Percentiles rank a stretch among this genome's conserved stretches.
phyloP scores from a whole-genome alignment of 1,284 basidiomycete species.

The Cyathus olla region DNA sequence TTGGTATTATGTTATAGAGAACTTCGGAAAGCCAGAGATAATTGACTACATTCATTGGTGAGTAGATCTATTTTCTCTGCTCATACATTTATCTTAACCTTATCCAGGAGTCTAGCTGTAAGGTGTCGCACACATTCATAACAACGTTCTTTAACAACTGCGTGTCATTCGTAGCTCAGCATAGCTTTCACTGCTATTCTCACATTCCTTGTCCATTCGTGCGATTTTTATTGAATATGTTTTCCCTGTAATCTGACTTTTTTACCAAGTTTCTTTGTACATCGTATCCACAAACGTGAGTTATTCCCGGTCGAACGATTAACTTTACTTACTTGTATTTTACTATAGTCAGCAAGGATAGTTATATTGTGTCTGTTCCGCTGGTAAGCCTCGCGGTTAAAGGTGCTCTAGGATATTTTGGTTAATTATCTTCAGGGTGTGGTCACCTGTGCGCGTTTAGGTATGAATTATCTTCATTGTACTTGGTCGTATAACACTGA shows the following conservation, averaged over 20 bases:
- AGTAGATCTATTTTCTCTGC: not conserved
- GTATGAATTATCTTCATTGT: not conserved
- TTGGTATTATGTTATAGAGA: conserved; percentile 2
- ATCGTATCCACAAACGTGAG: conserved; percentile 43
- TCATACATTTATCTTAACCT: not conserved
- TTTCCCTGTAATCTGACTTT: not conserved
- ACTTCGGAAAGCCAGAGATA: conserved; percentile 2
- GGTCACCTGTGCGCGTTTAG: not conserved
- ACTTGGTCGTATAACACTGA: too few relatives aligned
- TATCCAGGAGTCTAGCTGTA: not conserved
- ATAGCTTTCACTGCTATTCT: conserved; percentile 48
- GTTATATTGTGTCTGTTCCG: not conserved
- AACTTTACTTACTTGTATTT: conserved; percentile 8
- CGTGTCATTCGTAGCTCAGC: conserved; percentile 41
- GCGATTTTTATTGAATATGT: not conserved
- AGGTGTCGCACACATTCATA: not conserved
- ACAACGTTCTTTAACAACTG: not conserved
- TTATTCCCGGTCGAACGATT: not conserved
- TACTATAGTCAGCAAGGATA: not conserved
- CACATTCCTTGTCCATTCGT: conserved; percentile 48
- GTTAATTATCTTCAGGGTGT: not conserved
- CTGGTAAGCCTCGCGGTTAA: too few relatives aligned
- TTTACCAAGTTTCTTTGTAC: conserved; percentile 32
- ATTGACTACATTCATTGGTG: conserved; percentile 5
- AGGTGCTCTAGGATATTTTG: not conserved